Base-by-base conservation (phyloP, 2,329 filamentous ascomycete genomes). In the Cytospora paraplurivora region DNA sequence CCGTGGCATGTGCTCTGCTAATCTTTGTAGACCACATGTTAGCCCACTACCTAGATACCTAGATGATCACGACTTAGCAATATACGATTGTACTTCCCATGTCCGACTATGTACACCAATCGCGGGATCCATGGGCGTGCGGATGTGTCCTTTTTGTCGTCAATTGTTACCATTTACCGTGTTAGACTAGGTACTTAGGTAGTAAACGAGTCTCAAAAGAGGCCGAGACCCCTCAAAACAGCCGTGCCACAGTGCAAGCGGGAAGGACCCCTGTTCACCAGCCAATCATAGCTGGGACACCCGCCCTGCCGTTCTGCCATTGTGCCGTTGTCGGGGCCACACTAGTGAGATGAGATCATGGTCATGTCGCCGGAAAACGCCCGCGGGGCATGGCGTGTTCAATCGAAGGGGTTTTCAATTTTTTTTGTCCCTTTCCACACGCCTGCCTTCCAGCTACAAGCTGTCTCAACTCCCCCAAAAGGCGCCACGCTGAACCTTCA, bases 271-370 rank as follows among this genome's bases (percentile, higher is more conserved):
- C 12, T 5, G 17, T 2, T 19, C 10, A 7, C 44, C n/a, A 8
- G 17, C 64, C 64, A 63, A 63, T 57, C 52, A 27, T 27, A 57
- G 56, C 57, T 19, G 19, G 54, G 54, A 21, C 34, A 12, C 35
- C 21, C 53, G 21, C 32, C 4, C n/a, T 52, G n/a, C 47, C 21
- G 32, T 54, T 17, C 35, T 35, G 10, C 52, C 58, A 54, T 35
- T 19, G 19, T 52, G 34, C 57, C 27, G 32, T 32, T 50, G 27
- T 51, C 10, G 27, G 27, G 27, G 27, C 27, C 27, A 27, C 4
- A n/a, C 27, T 4, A 27, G 27, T 27, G 27, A 27, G 27, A 52
- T 62, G 59, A 62, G 59, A 51, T 56, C 52, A 62, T 62, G 59
- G 44, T 60, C 58, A 44, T 54, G 37, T 53, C 33, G 49, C 27